Conservation (phyloP, 176 grass and related monocot species). For the Chrysopogon serrulatus region DNA sequence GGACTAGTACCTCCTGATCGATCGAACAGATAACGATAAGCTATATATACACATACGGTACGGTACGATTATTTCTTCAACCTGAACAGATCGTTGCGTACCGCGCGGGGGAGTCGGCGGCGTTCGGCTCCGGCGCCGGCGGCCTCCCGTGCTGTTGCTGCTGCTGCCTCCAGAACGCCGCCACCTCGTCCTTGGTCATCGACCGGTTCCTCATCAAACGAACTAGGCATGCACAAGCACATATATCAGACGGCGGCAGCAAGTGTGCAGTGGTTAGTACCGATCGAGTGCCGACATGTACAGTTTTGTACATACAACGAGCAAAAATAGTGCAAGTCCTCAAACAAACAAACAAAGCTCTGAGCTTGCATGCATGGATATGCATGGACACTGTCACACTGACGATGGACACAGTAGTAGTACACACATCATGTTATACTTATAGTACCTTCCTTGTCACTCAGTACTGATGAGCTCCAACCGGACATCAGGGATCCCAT, state of each 20-base stretch:
- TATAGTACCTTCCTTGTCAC: slow-evolving; percentile 29
- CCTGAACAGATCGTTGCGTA: background rate
- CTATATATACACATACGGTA: background rate
- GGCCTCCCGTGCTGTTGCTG: slow-evolving; percentile 27
- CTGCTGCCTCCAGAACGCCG: slow-evolving; percentile 53
- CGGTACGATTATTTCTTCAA: background rate
- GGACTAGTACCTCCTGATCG: background rate
- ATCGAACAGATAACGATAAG: background rate
- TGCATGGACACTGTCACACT: background rate
- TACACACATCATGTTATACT: background rate
- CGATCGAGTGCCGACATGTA: background rate
- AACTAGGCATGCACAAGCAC: slow-evolving; percentile 10
- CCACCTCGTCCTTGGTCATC: slow-evolving; percentile 76
- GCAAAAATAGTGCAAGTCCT: background rate
- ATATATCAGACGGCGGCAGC: background rate
- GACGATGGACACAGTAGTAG: too few relatives aligned
- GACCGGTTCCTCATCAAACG: slow-evolving; percentile 63
- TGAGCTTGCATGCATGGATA: background rate
- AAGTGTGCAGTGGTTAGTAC: background rate
- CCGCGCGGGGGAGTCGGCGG: background rate
- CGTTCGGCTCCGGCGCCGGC: background rate
- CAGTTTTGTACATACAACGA: background rate
- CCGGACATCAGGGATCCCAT: slow-evolving; percentile 97
- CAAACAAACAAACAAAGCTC: background rate
- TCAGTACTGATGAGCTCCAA: slow-evolving; percentile 56